Conservation (phyloP, 768 basidiomycete species). For the Suillus placidus region DNA sequence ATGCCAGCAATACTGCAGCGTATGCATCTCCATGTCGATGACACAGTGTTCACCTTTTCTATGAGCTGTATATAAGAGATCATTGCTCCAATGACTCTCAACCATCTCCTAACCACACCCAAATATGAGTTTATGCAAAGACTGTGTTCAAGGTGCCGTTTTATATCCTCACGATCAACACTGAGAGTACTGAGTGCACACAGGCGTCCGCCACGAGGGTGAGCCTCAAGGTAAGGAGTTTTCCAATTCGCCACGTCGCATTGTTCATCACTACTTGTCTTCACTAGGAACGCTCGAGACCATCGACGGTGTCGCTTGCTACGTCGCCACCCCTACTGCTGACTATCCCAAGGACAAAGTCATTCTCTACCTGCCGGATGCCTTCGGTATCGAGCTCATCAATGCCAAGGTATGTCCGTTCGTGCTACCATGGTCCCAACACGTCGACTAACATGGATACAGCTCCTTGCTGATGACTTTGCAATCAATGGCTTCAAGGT, state of each 20-base stretch:
- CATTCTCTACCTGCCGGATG: constrained; percentile 55
- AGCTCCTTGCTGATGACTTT: constrained; percentile 39
- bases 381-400: constrained; percentile 50
- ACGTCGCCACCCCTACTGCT: constrained; percentile 53
- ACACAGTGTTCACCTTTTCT: not conserved
- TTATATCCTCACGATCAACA: not conserved
- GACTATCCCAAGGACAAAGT: constrained; percentile 59
- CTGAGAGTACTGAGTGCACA: not conserved
- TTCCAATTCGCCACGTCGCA: not conserved
- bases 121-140: constrained; percentile 54
- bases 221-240: constrained; percentile 41
- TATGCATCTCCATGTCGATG: not conserved
- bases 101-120: not conserved
- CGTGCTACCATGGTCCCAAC: not conserved
- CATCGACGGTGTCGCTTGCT: constrained; percentile 51
- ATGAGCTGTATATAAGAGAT: not conserved
- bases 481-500: constrained; percentile 44
- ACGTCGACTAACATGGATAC: not conserved
- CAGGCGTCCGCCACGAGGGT: constrained; percentile 57
- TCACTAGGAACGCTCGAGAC: constrained; percentile 47
- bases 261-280: not conserved
- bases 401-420: constrained; percentile 44
- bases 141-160: constrained; percentile 57
- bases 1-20: not conserved
- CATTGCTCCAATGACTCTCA: not conserved